Conservation (phyloP, 73 alveolate species). For the Paramecium biaurelia region DNA sequence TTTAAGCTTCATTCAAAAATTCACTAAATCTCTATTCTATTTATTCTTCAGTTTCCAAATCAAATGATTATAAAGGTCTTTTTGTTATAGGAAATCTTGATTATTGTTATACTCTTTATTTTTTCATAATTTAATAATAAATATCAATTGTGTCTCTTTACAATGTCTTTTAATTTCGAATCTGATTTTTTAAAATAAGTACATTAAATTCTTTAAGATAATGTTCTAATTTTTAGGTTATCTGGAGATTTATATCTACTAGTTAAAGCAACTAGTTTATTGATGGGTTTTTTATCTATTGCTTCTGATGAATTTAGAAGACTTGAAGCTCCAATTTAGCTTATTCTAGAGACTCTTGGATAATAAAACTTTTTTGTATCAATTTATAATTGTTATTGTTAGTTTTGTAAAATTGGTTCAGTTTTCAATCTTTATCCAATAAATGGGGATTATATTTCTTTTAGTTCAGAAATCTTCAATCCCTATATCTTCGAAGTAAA, state of each 20-base stretch:
- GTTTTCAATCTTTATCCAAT: neutral
- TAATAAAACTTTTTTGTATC: neutral
- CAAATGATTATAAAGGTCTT: neutral
- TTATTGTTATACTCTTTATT: neutral
- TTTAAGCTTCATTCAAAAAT: neutral
- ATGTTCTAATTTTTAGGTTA: neutral
- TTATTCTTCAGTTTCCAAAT: neutral
- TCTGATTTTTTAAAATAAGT: neutral
- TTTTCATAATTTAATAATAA: neutral
- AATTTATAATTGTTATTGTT: neutral
- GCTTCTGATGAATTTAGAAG: neutral
- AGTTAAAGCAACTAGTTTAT: neutral
- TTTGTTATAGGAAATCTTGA: neutral
- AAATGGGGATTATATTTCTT: neutral
- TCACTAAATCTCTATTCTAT: neutral
- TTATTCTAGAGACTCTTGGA: neutral
- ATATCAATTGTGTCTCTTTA: neutral
- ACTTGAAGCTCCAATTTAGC: neutral
- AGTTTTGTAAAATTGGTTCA: neutral
- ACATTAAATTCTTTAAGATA: slow-evolving; percentile 3
- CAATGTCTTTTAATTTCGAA: neutral
- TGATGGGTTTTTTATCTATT: neutral
- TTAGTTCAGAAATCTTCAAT: neutral
- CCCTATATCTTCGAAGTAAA: neutral
- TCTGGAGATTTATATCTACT: slow-evolving; percentile 11